phyloP scores from a whole-genome alignment of 169 alveolate species.

The Sarcocystis neurona region DNA sequence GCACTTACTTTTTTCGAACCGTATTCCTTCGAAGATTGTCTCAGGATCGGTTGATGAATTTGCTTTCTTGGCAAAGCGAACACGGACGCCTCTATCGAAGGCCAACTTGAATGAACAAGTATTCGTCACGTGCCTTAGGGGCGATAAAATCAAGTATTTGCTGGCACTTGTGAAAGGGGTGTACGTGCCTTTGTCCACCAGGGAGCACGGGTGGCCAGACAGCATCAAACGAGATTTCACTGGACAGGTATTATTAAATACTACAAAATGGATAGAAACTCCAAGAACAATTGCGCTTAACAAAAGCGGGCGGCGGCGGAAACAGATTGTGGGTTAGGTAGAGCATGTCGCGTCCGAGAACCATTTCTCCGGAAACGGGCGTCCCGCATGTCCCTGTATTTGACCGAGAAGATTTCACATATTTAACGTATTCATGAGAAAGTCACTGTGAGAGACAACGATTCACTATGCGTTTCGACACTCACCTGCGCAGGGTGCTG shows the following conservation, averaged over 20 bases:
- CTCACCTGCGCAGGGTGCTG: too few relatives aligned
- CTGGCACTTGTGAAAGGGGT: conserved; percentile 57
- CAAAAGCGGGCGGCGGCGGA: too few relatives aligned
- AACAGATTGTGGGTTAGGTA: too few relatives aligned
- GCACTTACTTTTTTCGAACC: conserved; percentile 1
- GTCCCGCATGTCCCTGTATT: too few relatives aligned
- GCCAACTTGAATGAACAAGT: conserved; percentile 42
- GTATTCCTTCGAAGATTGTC: not conserved
- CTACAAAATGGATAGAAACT: too few relatives aligned
- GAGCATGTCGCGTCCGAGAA: too few relatives aligned
- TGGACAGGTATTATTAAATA: conserved; percentile 79
- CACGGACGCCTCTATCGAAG: conserved; percentile 30
- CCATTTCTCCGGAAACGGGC: too few relatives aligned
- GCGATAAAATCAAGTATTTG: conserved; percentile 46
- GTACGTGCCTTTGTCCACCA: conserved; percentile 54
- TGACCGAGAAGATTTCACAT: too few relatives aligned
- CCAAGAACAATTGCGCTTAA: too few relatives aligned
- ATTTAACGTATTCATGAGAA: too few relatives aligned
- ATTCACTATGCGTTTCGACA: too few relatives aligned
- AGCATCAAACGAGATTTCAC: conserved; percentile 89
- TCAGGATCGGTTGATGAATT: conserved; percentile 63
- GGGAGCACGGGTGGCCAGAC: conserved; percentile 88
- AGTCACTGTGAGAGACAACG: too few relatives aligned
- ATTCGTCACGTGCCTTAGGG: conserved; percentile 17
- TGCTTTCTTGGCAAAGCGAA: conserved; percentile 62